Evolutionary conservation across 257 asterid species (phyloP), one percentile per base, ranked within the genome.

Genomic region (Capsicum pubescens): DNA sequence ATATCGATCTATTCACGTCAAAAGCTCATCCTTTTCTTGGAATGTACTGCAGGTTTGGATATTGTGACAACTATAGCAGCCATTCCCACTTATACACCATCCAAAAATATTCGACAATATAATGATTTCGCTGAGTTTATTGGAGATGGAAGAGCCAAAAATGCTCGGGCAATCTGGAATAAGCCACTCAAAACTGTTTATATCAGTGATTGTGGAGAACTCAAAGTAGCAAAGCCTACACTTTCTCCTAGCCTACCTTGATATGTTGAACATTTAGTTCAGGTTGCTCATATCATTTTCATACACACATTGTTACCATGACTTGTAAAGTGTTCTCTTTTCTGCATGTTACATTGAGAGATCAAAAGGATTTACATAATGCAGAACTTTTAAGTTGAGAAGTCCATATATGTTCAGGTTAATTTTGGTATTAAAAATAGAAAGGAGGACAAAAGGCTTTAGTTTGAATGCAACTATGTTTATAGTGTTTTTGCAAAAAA

Each of bases 131-230:
- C 97, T 2, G 93, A 93, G 92, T 92, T 92, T 77, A 44, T 95
- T 26, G 99, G 99, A 80, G 98, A 95, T 66, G 99, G 89, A 66
- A 92, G 99, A 88, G 98, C 99, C 16, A 95, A 91, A 87, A 89
- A 15, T 16, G 98, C 98, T 42, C 92, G 99, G 1, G 93, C 94
- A 26, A 94, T 91, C 84, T 95, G 99, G 99, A 85, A 95, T 88
- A 94, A 87, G 82, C 98, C 97, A 55, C 92, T 92, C 36, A 84
- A 95, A 88, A 94, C 98, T 14, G 88, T 95, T 17, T 95, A 94
- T 42, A 93, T 95, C 13, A 95, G 98, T 84, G 92, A 93, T 39
- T 95, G 97, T 83, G 99, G 97, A 56, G 93, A 85, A 60, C 85
- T 92, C n/a, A 90, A 90, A 84, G 93, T 93, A 82, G 92, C 95